phyloP scores from a whole-genome alignment of 345 rosid species.

The Syzygium grande region DNA sequence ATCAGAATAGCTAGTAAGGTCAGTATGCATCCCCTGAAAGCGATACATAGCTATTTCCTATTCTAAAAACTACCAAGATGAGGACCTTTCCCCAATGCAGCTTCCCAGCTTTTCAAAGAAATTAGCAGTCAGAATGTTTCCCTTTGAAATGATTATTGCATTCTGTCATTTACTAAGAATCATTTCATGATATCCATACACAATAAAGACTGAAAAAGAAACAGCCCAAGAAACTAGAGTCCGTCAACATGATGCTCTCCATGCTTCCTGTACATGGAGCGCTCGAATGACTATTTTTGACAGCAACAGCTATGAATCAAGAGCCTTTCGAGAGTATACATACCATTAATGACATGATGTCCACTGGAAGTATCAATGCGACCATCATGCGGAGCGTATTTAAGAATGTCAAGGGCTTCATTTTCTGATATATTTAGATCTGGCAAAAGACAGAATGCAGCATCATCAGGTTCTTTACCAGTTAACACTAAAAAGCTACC shows the following conservation, averaged over 20 bases:
- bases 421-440: slow-evolving; percentile 42
- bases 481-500: background rate
- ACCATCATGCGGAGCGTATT: slow-evolving; percentile 22
- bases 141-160: background rate
- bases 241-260: background rate
- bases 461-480: background rate
- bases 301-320: background rate
- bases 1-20: background rate
- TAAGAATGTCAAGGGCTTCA: slow-evolving; percentile 55
- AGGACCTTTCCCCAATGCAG: background rate
- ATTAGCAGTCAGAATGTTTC: background rate
- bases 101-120: background rate
- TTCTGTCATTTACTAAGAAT: background rate
- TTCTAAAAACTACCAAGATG: background rate
- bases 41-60: background rate
- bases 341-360: slow-evolving; percentile 37
- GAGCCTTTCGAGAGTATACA: background rate
- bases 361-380: slow-evolving; percentile 2
- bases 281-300: background rate
- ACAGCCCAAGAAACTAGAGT: background rate
- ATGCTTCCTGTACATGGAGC: background rate
- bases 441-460: slow-evolving; percentile 4
- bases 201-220: background rate
- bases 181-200: background rate
- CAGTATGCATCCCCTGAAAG: background rate